phyloP scores from a whole-genome alignment of 2,329 filamentous ascomycete species.

The Beauveria medogensis region DNA sequence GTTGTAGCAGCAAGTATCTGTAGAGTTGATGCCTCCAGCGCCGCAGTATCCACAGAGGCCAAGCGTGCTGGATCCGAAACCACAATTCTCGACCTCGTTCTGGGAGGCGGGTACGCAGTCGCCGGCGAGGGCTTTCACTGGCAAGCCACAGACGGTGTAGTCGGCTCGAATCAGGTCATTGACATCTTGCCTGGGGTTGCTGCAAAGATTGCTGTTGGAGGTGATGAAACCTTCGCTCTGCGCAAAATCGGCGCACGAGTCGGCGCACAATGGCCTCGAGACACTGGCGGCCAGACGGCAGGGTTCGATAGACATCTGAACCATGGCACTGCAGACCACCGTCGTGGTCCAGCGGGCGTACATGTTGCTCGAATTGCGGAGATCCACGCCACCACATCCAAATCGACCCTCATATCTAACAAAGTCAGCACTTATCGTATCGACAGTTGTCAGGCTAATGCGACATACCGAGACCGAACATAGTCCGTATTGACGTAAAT shows the following conservation, averaged over 20 bases:
- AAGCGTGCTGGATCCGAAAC: conserved; percentile 61
- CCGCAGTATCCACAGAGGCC: conserved; percentile 85
- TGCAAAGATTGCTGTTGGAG: conserved; percentile 65
- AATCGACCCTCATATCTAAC: conserved; percentile 71
- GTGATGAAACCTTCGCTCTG: conserved; percentile 82
- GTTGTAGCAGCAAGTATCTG: conserved; percentile 89
- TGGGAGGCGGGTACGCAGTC: conserved; percentile 65
- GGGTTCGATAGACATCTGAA: conserved; percentile 72
- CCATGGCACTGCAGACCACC: conserved; percentile 85
- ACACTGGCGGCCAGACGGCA: conserved; percentile 60
- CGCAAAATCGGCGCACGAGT: conserved; percentile 79
- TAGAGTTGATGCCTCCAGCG: conserved; percentile 77
- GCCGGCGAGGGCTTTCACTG: conserved; percentile 67
- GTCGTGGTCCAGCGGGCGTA: conserved; percentile 93
- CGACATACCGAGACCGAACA: conserved; percentile 65
- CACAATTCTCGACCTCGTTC: conserved; percentile 85
- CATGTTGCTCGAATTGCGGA: conserved; percentile 68
- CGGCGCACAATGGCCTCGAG: conserved; percentile 74
- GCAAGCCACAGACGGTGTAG: conserved; percentile 81
- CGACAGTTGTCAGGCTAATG: neutral
- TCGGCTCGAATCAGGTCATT: conserved; percentile 78
- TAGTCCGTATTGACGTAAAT: conserved; percentile 69
- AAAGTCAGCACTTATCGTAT: conserved; percentile 2
- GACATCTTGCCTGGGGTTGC: conserved; percentile 55
- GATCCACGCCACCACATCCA: conserved; percentile 70